phyloP scores from a whole-genome alignment of 257 asterid genomes.

The Solanum chiquidenum region DNA sequence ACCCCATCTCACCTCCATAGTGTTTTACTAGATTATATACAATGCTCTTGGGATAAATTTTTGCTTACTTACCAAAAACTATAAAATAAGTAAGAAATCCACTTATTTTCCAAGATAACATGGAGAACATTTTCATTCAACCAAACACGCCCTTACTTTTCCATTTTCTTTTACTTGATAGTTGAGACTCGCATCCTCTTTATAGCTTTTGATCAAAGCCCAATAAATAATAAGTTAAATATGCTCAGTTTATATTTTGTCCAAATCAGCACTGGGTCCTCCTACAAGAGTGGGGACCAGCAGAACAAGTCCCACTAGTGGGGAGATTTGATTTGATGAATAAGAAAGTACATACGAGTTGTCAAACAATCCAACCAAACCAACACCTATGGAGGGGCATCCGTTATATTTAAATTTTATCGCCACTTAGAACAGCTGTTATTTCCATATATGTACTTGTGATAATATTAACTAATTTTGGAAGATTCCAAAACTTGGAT shows the following conservation, averaged over 20 bases:
- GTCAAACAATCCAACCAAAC: not conserved
- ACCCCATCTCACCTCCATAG: not conserved
- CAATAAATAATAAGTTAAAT: not conserved
- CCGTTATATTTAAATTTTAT: not conserved
- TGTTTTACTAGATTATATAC: not conserved
- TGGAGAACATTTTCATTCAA: not conserved
- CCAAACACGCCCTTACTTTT: not conserved
- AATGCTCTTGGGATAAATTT: not conserved
- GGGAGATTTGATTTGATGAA: not conserved
- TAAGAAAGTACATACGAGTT: not conserved
- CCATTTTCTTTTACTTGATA: not conserved
- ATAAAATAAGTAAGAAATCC: not conserved
- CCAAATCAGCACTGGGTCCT: not conserved
- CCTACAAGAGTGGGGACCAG: not conserved
- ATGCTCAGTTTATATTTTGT: not conserved
- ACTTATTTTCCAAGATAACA: not conserved
- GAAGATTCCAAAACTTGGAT: not conserved
- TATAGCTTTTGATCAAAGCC: not conserved
- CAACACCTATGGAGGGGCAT: not conserved
- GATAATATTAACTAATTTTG: not conserved
- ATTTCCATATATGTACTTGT: not conserved
- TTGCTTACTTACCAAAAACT: not conserved
- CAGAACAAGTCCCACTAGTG: not conserved
- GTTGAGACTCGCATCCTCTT: not conserved
- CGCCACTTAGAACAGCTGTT: not conserved